These are phyloP conservation scores for Ogataea methylovora DNA, from an alignment of 805 yeast genomes.

Conservation along the genomic window DNA sequence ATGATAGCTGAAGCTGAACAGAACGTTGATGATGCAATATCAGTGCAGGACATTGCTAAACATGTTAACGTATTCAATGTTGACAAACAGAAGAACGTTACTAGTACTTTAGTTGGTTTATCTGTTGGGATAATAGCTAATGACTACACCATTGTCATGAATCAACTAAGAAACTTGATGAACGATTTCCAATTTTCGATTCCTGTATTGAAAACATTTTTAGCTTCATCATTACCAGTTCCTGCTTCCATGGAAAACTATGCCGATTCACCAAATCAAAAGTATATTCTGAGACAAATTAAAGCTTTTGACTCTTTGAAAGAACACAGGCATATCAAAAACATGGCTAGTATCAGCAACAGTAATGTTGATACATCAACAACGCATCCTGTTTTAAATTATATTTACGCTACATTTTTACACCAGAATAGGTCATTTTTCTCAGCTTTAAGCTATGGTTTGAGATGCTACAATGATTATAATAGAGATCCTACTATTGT, in stretches of 20 bases:
- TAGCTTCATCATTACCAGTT: conserved; percentile 38
- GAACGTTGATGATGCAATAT: conserved; percentile 50
- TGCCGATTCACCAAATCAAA: conserved; percentile 79
- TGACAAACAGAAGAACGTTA: conserved; percentile 49
- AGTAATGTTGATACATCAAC: conserved; percentile 36
- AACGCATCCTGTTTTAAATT: conserved; percentile 54
- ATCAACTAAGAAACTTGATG: conserved; percentile 54
- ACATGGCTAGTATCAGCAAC: conserved; percentile 70
- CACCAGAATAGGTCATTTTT: conserved; percentile 77
- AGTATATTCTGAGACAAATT: conserved; percentile 80
- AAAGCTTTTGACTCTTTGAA: conserved; percentile 79
- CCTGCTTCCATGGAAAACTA: conserved; percentile 25
- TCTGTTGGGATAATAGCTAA: conserved; percentile 38
- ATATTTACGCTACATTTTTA: conserved; percentile 73
- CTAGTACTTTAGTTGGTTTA: conserved; percentile 60
- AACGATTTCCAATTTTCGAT: conserved; percentile 72
- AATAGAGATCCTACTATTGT: conserved; percentile 76
- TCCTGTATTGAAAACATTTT: conserved; percentile 55
- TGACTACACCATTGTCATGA: conserved; percentile 48
- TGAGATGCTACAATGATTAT: conserved; percentile 58
- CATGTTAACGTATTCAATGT: conserved; percentile 73
- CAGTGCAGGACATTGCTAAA: conserved; percentile 66
- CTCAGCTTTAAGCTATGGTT: conserved; percentile 72
- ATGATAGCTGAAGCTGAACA: conserved; percentile 54
- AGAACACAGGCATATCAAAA: conserved; percentile 47